Percentiles rank a stretch among this genome's conserved stretches.
phyloP scores from a whole-genome alignment of 768 basidiomycete genomes.

The Gautieria morchelliformis region DNA sequence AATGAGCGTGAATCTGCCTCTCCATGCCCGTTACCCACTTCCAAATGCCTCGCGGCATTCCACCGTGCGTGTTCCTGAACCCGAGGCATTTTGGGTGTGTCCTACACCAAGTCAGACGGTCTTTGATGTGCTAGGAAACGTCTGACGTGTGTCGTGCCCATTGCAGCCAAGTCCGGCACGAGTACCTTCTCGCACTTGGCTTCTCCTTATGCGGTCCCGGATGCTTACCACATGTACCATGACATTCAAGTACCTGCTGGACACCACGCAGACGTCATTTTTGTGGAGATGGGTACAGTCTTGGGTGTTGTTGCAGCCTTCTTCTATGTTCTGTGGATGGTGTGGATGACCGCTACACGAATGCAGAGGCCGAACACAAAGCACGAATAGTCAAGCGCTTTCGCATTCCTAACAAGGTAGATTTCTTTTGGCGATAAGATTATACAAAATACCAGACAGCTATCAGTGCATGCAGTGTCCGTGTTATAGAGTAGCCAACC shows the following conservation, averaged over 20 bases:
- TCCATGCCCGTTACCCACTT: constrained; percentile 35
- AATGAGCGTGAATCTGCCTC: constrained; percentile 26
- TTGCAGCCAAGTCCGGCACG: background rate
- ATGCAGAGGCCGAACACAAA: constrained; percentile 18
- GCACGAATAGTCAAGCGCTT: background rate
- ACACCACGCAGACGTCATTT: background rate
- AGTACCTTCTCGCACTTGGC: background rate
- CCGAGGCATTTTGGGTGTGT: constrained; percentile 24
- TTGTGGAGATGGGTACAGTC: constrained; percentile 9
- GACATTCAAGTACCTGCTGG: constrained; percentile 10
- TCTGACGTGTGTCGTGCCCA: background rate
- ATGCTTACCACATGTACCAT: background rate
- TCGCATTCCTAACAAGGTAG: background rate
- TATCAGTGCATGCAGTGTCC: background rate
- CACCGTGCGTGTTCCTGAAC: constrained; percentile 20
- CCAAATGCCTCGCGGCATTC: constrained; percentile 10
- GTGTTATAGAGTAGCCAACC: background rate
- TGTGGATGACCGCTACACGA: background rate
- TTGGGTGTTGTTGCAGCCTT: constrained; percentile 15
- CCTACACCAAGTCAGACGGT: background rate
- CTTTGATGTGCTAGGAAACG: background rate
- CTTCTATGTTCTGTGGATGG: constrained; percentile 12
- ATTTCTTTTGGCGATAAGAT: background rate
- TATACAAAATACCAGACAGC: background rate
- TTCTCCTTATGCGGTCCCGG: background rate